Evolutionary conservation across 495 filamentous ascomycete species (phyloP), one percentile per base, ranked within the genome.

Genomic region (Penicillium daleae): DNA sequence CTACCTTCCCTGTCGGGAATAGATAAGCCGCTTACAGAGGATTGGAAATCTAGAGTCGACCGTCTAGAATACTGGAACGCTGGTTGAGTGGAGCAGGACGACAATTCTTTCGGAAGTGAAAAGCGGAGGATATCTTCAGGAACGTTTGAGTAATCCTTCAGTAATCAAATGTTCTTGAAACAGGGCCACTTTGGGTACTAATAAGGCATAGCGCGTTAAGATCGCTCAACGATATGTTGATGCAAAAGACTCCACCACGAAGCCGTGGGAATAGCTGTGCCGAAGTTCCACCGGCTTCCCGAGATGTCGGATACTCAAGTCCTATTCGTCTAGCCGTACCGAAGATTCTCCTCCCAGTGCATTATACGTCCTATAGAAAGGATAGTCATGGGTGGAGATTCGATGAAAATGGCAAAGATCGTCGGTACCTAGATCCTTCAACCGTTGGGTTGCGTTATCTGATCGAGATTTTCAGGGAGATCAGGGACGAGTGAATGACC

Each of bases 401-500:
- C 4, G 37, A 42, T 46, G 27, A 29, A 33, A 37, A 15, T 21
- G 42, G 61, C 31, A 56, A 39, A 51, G 33, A 37, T 35, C 22
- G 22, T 4, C 13, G 42, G 19, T 21, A 15, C 48, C 42, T 33
- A 55, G 58, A 63, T 33, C 31, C 27, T 26, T 12, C 6, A 52
- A 52, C 29, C 31, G 57, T 63, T 46, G 44, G 19, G 27, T 27
- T 55, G 50, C 31, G 29, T 63, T 63, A 63, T 63, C 61, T 63
- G 61, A 59, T 63, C 58, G 29, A 59, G 56, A 63, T 59, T 50
- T 39, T 58, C 46, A 27, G 59, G n/a, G 40, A 44, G 42, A n/a
- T 46, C 42, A 46, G 5, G 42, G 19, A 21, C n/a, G 40, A 19
- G 8, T 44, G 12, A 22, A 21, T 39, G 15, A 39, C 19, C 42